phyloP scores from a whole-genome alignment of 148 eudicot genomes.

The Camellia japonica region DNA sequence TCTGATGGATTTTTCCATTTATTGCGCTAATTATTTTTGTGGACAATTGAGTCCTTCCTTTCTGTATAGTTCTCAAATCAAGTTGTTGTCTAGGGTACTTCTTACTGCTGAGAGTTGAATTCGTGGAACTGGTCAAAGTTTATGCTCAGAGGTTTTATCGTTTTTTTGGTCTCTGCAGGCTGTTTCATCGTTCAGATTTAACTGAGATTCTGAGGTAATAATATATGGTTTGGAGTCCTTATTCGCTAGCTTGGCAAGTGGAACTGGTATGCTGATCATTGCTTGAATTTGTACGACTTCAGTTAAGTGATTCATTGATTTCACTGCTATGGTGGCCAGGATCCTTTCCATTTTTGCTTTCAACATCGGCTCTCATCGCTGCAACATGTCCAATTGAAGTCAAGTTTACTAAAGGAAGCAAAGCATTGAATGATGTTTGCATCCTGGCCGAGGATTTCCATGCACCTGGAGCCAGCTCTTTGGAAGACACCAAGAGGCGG shows the following conservation, averaged over 20 bases:
- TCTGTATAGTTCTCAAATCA: neutral
- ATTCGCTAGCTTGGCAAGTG: neutral
- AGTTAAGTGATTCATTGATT: neutral
- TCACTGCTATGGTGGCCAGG: neutral
- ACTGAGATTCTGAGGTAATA: constrained; percentile 31
- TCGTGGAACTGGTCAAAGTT: neutral
- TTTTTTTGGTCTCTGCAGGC: constrained; percentile 44
- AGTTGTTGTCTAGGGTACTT: neutral
- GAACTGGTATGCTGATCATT: neutral
- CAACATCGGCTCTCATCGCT: neutral
- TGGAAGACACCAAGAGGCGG: neutral
- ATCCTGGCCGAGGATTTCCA: neutral
- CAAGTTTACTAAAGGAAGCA: neutral
- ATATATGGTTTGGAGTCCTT: neutral
- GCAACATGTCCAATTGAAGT: neutral
- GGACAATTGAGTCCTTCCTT: neutral
- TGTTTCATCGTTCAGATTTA: constrained; percentile 68
- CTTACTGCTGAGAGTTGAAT: neutral
- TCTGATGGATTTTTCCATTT: neutral
- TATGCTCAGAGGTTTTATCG: neutral
- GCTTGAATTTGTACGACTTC: neutral
- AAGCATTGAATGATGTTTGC: neutral
- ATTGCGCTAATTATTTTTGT: neutral
- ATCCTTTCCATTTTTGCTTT: neutral
- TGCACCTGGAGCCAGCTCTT: neutral